These are phyloP conservation scores for Cryptococcus deneoformans DNA, from an alignment of 1,284 basidiomycete species.

Conservation along the genomic window DNA sequence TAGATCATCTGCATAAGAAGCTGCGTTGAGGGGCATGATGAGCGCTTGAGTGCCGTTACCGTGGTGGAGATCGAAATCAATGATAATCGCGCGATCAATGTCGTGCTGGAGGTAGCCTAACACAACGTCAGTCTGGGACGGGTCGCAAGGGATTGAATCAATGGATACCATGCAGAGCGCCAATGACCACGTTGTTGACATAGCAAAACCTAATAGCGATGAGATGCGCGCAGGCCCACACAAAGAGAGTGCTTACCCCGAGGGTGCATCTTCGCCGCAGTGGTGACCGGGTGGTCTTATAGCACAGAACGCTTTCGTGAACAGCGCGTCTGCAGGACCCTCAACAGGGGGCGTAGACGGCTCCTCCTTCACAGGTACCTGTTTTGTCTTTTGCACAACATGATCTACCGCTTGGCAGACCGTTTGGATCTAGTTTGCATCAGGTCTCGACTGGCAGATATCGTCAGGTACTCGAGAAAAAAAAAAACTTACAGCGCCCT, in stretches of 20 bases:
- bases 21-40: slow-evolving; percentile 87
- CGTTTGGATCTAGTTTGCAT: slow-evolving; percentile 54
- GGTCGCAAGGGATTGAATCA: not conserved
- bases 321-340: not conserved
- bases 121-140: not conserved
- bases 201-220: slow-evolving; percentile 66
- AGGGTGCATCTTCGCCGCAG: slow-evolving; percentile 81
- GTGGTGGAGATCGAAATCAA: slow-evolving; percentile 94
- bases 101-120: slow-evolving; percentile 75
- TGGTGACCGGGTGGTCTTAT: slow-evolving; percentile 89
- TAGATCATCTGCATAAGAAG: slow-evolving; percentile 66
- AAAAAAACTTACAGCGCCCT: slow-evolving; percentile 38
- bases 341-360: slow-evolving; percentile 24
- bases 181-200: slow-evolving; percentile 89
- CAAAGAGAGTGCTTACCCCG: slow-evolving; percentile 55
- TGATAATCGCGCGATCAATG: slow-evolving; percentile 75
- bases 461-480: too few relatives aligned
- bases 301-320: slow-evolving; percentile 69
- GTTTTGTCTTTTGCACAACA: slow-evolving; percentile 41
- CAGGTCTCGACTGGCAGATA: too few relatives aligned
- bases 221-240: too few relatives aligned
- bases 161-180: slow-evolving; percentile 74
- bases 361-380: slow-evolving; percentile 17
- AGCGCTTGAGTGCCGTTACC: slow-evolving; percentile 88
- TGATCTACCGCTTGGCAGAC: slow-evolving; percentile 80